Conservation (phyloP, 805 yeast genomes). For the Kuraishia piskuri region DNA sequence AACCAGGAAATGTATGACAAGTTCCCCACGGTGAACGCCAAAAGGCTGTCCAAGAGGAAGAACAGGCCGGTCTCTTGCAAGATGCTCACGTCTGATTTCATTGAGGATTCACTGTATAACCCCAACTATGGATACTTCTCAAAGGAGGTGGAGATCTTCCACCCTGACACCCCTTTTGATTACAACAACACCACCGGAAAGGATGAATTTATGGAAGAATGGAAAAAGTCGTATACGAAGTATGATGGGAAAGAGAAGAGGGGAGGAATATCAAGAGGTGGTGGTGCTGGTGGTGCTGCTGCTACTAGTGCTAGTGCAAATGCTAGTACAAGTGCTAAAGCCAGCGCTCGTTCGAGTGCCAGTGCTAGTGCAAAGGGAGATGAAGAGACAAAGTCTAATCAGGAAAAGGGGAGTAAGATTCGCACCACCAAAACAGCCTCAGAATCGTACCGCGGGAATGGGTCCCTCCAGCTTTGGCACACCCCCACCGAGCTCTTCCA, state of each 20-base stretch:
- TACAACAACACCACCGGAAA: constrained; percentile 48
- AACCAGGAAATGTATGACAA: constrained; percentile 29
- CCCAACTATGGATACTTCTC: constrained; percentile 79
- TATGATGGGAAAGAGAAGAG: constrained; percentile 32
- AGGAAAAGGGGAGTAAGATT: neutral
- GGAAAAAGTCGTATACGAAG: constrained; percentile 55
- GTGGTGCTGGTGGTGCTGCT: neutral
- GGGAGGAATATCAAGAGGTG: constrained; percentile 14
- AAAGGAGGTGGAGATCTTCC: constrained; percentile 69
- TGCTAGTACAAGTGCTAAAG: too few species aligned
- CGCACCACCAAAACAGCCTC: constrained; percentile 15
- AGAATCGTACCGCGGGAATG: neutral
- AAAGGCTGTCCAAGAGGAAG: constrained; percentile 24
- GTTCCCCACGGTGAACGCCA: constrained; percentile 33
- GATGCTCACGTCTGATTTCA: constrained; percentile 73
- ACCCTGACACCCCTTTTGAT: constrained; percentile 55
- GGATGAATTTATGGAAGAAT: constrained; percentile 60
- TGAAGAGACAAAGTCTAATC: neutral
- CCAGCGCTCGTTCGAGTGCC: too few species aligned
- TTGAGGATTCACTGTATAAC: constrained; percentile 78
- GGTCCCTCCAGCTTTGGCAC: constrained; percentile 70
- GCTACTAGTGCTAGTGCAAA: too few species aligned
- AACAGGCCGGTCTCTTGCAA: constrained; percentile 53
- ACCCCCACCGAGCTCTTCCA: constrained; percentile 83
- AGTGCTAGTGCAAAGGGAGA: neutral